These are phyloP conservation scores for Diaporthe ilicicola DNA, from an alignment of 2,329 filamentous ascomycete genomes.

Conservation along the genomic window DNA sequence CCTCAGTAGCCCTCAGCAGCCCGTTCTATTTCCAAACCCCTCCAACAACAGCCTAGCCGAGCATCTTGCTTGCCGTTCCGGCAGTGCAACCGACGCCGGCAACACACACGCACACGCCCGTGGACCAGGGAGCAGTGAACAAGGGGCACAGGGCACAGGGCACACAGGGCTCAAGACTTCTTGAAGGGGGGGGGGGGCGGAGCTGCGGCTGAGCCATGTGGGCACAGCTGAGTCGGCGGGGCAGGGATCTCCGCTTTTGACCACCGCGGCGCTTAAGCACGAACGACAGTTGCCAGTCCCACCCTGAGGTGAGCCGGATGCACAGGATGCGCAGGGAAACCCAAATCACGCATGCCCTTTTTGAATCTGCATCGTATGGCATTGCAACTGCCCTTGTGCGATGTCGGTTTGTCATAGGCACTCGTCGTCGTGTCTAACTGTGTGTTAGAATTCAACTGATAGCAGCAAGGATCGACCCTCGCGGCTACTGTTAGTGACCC, in stretches of 20 bases:
- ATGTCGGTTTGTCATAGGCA: not conserved
- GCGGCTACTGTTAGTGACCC: not conserved
- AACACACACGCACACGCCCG: not conserved
- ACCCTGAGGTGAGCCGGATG: not conserved
- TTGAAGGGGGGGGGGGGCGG: not conserved
- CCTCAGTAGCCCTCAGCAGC: too few species aligned
- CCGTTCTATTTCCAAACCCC: constrained; percentile 11
- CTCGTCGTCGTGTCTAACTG: not conserved
- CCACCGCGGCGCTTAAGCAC: constrained; percentile 15
- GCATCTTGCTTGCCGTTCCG: not conserved
- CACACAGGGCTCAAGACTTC: too few species aligned
- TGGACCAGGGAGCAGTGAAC: too few species aligned
- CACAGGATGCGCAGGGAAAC: not conserved
- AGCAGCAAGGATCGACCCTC: not conserved
- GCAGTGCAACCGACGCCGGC: constrained; percentile 13
- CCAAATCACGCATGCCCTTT: not conserved
- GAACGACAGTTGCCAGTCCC: constrained; percentile 6
- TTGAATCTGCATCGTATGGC: not conserved
- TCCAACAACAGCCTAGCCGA: not conserved
- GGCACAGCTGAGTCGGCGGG: constrained; percentile 19
- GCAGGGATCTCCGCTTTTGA: constrained; percentile 9
- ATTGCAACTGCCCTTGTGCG: not conserved
- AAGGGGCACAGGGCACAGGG: too few species aligned
- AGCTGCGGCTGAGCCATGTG: constrained; percentile 23
- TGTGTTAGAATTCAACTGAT: not conserved